Evolutionary conservation across 1,139 yeast species (phyloP).

Genomic region (Sugiyamaella pinicola): DNA sequence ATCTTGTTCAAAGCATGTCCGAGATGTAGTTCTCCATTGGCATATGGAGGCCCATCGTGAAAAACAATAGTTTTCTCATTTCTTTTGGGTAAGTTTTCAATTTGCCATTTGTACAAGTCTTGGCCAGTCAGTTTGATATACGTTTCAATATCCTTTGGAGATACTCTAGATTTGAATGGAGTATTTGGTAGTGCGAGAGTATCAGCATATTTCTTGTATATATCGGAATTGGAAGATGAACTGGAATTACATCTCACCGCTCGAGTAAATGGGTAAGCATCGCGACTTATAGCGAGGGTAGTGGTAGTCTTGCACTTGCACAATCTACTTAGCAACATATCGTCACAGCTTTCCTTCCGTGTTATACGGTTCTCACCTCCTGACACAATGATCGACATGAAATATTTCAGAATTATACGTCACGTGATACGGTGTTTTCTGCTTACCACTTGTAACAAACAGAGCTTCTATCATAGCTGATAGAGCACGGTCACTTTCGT

Average conservation of each 20-base stretch:
- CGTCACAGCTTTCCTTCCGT: neutral
- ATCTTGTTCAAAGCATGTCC: slow-evolving; percentile 95
- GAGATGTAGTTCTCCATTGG: slow-evolving; percentile 88
- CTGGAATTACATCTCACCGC: slow-evolving; percentile 1
- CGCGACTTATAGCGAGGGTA: neutral
- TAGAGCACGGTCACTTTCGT: too few relatives aligned
- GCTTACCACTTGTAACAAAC: too few relatives aligned
- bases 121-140: slow-evolving; percentile 43
- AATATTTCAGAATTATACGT: slow-evolving; percentile 4
- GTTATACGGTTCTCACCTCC: too few relatives aligned
- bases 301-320: neutral
- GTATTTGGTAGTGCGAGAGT: slow-evolving; percentile 58
- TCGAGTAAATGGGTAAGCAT: neutral
- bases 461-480: too few relatives aligned
- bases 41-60: slow-evolving; percentile 99
- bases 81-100: slow-evolving; percentile 25
- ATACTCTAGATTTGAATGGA: slow-evolving; percentile 54
- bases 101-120: slow-evolving; percentile 51
- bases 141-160: slow-evolving; percentile 34
- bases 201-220: slow-evolving; percentile 43
- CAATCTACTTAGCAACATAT: slow-evolving; percentile 4
- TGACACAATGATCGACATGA: neutral
- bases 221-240: slow-evolving; percentile 7
- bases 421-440: slow-evolving; percentile 5
- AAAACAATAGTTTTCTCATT: slow-evolving; percentile 49